Evolutionary conservation across 768 basidiomycete species (phyloP).

Genomic region (Serendipita sp.): DNA sequence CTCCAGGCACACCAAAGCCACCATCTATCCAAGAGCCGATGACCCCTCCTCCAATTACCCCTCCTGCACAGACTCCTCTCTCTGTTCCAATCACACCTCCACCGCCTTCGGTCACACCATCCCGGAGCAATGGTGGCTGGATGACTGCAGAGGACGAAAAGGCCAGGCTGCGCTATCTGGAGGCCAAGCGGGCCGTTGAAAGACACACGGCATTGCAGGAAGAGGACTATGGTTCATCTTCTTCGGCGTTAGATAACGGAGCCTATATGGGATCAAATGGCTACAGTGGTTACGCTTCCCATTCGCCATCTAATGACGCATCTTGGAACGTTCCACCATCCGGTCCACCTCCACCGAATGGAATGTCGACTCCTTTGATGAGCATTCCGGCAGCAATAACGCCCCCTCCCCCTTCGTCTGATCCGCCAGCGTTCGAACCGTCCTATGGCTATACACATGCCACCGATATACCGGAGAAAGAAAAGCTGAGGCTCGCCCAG

Average conservation of each 20-base stretch:
- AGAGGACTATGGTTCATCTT: constrained; percentile 9
- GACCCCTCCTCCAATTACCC: constrained; percentile 14
- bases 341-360: background rate
- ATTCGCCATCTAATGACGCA: background rate
- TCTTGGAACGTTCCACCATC: background rate
- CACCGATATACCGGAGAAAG: background rate
- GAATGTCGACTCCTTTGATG: background rate
- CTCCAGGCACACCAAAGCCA: background rate
- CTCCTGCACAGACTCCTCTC: constrained; percentile 11
- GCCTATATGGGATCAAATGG: background rate
- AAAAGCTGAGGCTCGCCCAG: background rate
- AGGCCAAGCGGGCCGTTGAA: constrained; percentile 56
- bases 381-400: background rate
- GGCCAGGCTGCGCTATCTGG: constrained; percentile 48
- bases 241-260: constrained; percentile 9
- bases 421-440: background rate
- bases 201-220: constrained; percentile 29
- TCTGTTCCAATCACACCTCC: constrained; percentile 12
- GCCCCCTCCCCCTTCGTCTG: background rate
- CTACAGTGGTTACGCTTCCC: background rate
- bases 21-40: constrained; percentile 14
- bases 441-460: constrained; percentile 1
- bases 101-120: constrained; percentile 19
- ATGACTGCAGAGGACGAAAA: constrained; percentile 60
- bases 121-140: constrained; percentile 20